Percentiles rank a stretch among this genome's conserved stretches.
phyloP scores from a whole-genome alignment of 495 filamentous ascomycete genomes.

The Penicillium lagena region DNA sequence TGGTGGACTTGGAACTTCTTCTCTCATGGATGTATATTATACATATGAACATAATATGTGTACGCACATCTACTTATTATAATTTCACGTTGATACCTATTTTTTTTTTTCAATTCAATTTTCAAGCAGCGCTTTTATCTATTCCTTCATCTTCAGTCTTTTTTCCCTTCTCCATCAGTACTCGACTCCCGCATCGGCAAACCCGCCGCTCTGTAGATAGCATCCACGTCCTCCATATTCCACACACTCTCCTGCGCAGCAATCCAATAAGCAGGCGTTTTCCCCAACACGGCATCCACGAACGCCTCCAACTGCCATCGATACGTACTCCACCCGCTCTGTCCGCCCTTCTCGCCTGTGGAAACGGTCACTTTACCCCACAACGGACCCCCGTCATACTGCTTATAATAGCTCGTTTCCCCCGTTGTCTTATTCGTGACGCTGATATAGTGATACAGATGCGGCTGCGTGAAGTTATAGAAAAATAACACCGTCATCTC shows the following conservation, averaged over 20 bases:
- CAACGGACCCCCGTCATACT: neutral
- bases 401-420: neutral
- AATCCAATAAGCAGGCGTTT: conserved; percentile 36
- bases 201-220: conserved; percentile 37
- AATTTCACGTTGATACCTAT: neutral
- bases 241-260: conserved; percentile 36
- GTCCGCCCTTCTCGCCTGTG: conserved; percentile 17
- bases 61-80: neutral
- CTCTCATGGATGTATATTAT: no score
- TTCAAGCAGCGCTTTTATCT: neutral
- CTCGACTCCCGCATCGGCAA: conserved; percentile 11
- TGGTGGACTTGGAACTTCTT: no score
- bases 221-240: conserved; percentile 43
- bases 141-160: neutral
- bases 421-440: conserved; percentile 23
- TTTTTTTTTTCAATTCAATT: neutral
- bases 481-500: conserved; percentile 31
- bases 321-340: conserved; percentile 43
- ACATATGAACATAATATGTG: no score
- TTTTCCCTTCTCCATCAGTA: neutral
- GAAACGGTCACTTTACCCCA: neutral
- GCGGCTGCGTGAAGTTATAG: conserved; percentile 30
- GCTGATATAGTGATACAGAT: conserved; percentile 31
- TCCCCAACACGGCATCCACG: conserved; percentile 37
- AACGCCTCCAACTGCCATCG: conserved; percentile 46